phyloP scores from a whole-genome alignment of 192 early-diverging fungal species.

The Linnemannia elongata region DNA sequence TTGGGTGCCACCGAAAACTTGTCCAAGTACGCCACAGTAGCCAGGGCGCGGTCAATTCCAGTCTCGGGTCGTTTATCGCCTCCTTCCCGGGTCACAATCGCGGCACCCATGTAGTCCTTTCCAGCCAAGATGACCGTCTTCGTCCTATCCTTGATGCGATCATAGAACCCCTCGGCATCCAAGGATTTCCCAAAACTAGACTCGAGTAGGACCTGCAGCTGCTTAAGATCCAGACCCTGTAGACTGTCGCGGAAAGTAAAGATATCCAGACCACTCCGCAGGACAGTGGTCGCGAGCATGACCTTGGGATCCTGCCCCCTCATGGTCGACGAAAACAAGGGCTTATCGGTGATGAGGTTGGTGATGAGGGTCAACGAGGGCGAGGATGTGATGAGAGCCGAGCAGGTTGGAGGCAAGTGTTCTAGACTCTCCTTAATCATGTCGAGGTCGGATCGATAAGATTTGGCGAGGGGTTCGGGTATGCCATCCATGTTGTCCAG shows the following conservation, averaged over 20 bases:
- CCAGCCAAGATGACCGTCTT: conserved; percentile 84
- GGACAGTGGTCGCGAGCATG: conserved; percentile 75
- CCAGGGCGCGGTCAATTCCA: conserved; percentile 1
- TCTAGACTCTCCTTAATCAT: conserved; percentile 77
- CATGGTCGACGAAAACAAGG: conserved; percentile 69
- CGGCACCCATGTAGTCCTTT: conserved; percentile 90
- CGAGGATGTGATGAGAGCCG: conserved; percentile 78
- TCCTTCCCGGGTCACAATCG: conserved; percentile 82
- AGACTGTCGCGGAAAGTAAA: conserved; percentile 66
- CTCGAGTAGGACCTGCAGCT: conserved; percentile 77
- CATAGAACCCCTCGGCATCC: conserved; percentile 68
- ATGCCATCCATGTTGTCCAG: conserved; percentile 57
- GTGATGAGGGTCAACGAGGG: conserved; percentile 69
- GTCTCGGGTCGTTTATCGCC: conserved; percentile 19
- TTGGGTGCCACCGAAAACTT: conserved; percentile 92
- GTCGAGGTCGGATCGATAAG: conserved; percentile 57
- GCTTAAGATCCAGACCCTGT: conserved; percentile 64
- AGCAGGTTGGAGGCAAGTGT: conserved; percentile 80
- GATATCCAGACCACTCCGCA: conserved; percentile 84
- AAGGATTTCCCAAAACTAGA: conserved; percentile 80
- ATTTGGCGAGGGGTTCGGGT: conserved; percentile 16
- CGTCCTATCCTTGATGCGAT: conserved; percentile 64
- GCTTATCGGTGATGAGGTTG: conserved; percentile 86
- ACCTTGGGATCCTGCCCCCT: conserved; percentile 48
- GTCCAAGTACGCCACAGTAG: conserved; percentile 79